Evolutionary conservation across 2,329 filamentous ascomycete species (phyloP), one percentile per base, ranked within the genome.

Genomic region (Talaromyces sp.): DNA sequence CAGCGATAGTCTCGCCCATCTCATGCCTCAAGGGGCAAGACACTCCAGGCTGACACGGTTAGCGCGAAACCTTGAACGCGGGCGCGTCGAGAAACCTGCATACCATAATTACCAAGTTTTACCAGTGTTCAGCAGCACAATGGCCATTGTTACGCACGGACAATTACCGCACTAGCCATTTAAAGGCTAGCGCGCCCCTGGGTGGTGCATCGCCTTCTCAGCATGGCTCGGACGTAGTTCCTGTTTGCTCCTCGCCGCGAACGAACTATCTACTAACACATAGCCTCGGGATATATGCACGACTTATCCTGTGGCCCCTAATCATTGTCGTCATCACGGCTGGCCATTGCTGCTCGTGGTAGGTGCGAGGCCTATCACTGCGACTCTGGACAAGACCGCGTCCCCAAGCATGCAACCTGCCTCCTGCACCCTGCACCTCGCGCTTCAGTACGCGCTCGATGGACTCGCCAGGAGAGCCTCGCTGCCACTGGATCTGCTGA

Each of bases 381-480:
- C 44, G 44, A 27, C 44, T 18, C 42, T 47, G 42, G 5, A 10
- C 27, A 9, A 53, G 23, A 53, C 50, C 18, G 47, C 36, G 27
- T 30, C 44, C 44, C 18, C 34, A 23, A 34, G 28, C 28, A 53
- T 28, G 31, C 40, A 53, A 53, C 31, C 23, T 27, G 4, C 27
- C 18, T 54, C 27, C 18, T 54, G 57, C 58, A 55, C 53, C 30
- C 51, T 60, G 58, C 58, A 60, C 58, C 51, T 40, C 58, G 23
- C 23, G 23, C 23, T 23, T 52, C 58, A 60, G 28, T 23, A 54
- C 51, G 51, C 58, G 57, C 57, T 47, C 50, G 33, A n/a, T 28
- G 44, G 10, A 51, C 44, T 14, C 44, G 50, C 12, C 28, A 10
- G 30, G 27, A n/a, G 27, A 30, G 14, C 16, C 27, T 31, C 30